Evolutionary conservation across 345 rosid genomes (phyloP).

Genomic region (Populus davidiana): DNA sequence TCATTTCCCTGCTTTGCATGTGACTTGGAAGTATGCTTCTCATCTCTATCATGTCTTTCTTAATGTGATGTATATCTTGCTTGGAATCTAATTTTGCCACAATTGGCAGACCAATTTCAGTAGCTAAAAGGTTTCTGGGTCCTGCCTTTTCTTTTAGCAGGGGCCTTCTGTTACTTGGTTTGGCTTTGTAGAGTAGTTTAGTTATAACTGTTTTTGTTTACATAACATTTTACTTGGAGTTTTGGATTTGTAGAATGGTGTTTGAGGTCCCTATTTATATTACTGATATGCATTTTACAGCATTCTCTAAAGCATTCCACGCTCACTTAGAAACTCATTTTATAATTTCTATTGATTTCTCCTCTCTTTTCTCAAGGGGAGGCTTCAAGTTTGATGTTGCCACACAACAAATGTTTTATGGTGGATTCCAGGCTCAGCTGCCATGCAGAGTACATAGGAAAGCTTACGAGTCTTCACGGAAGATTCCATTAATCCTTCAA

Average conservation of each 20-base stretch:
- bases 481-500: slow-evolving; percentile 44
- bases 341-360: neutral
- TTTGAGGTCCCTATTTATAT: neutral
- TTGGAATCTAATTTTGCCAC: too few relatives aligned
- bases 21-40: slow-evolving; percentile 57
- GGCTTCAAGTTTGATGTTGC: slow-evolving; percentile 39
- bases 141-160: too few relatives aligned
- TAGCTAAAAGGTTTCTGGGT: too few relatives aligned
- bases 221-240: neutral
- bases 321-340: neutral
- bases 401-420: slow-evolving; percentile 28
- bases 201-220: too few relatives aligned
- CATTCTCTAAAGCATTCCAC: neutral
- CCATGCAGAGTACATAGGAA: slow-evolving; percentile 36
- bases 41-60: too few relatives aligned
- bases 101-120: too few relatives aligned
- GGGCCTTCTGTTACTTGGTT: too few relatives aligned
- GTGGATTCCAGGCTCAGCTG: slow-evolving; percentile 48
- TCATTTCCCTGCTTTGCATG: slow-evolving; percentile 39
- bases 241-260: neutral
- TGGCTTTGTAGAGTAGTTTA: too few relatives aligned
- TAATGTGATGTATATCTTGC: too few relatives aligned
- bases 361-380: slow-evolving; percentile 37
- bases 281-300: neutral
- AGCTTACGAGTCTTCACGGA: slow-evolving; percentile 41